A percentile compares a stretch with the other conserved stretches of the same genome.
Conservation (phyloP, 305 asterid genomes). For the Rubia occidens region DNA sequence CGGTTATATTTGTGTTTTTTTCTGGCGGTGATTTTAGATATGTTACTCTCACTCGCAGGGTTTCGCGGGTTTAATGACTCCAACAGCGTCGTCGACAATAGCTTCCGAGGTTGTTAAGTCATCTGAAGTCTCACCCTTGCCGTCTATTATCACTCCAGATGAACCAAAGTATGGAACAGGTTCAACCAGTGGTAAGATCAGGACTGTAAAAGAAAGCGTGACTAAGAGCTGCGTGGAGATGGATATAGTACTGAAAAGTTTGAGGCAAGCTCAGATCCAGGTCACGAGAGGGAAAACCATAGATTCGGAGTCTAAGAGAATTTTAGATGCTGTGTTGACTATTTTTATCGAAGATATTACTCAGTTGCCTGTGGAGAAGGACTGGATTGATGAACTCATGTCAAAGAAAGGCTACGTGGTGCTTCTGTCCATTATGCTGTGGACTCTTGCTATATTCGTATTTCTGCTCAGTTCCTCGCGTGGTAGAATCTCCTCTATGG, state of each 20-base stretch:
- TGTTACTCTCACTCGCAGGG: background rate
- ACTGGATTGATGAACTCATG: slow-evolving; percentile 26
- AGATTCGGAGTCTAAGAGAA: slow-evolving; percentile 34
- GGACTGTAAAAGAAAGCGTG: slow-evolving; percentile 18
- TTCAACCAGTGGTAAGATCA: slow-evolving; percentile 9
- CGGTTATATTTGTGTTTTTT: background rate
- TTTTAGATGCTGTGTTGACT: slow-evolving; percentile 41
- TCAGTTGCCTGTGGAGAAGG: slow-evolving; percentile 36
- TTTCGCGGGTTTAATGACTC: background rate
- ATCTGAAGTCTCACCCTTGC: slow-evolving; percentile 31
- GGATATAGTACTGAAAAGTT: slow-evolving; percentile 38
- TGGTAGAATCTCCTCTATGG: background rate
- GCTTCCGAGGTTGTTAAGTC: slow-evolving; percentile 24
- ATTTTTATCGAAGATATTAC: slow-evolving; percentile 32
- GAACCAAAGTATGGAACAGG: slow-evolving; percentile 14
- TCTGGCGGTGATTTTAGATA: too few relatives aligned
- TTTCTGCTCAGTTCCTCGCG: slow-evolving; percentile 2
- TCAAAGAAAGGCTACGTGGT: slow-evolving; percentile 25
- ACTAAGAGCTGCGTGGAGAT: slow-evolving; percentile 29
- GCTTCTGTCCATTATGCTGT: slow-evolving; percentile 29
- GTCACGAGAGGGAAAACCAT: slow-evolving; percentile 33
- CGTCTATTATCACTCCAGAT: slow-evolving; percentile 28
- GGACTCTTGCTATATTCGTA: slow-evolving; percentile 21
- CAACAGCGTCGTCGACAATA: slow-evolving; percentile 16
- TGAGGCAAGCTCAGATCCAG: slow-evolving; percentile 43